Evolutionary conservation across 169 alveolate genomes (phyloP), one percentile per base, ranked within the genome.

Genomic region (Toxoplasma gondii): DNA sequence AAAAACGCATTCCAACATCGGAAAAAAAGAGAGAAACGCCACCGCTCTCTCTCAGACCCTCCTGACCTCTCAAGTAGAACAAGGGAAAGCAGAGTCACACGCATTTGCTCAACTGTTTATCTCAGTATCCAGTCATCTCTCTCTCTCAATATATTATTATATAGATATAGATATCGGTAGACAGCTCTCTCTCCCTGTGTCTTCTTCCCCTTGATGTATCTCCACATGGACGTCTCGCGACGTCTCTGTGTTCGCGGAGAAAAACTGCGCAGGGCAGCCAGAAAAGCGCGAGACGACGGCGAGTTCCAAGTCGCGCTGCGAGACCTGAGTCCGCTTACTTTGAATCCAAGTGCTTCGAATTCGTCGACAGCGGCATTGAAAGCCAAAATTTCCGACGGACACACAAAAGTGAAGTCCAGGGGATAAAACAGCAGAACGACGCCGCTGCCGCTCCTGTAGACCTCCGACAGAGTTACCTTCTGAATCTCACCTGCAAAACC

Each of bases 331-430:
- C 7, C 54, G 1, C 92, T 88, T 43, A 88, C 92, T 9, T 64
- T 44, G 53, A 64, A 88, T 7, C 54, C 39, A 10, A 36, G 31
- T 95, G 97, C 98, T 92, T 98, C 98, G 97, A 99, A 99, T 78
- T 98, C 98, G 39, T 98, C 98, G 36, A 98, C 96, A 31, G 99
- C 98, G 82, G 98, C 98, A 95, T 98, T 97, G 97, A 98, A 99
- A 64, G 99, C 99, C 92, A 98, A 96, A 43, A 99, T 99, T 78
- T 93, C 99, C 53, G 99, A 98, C 54, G 99, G 99, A 96, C 99
- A 99, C 31, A 99, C 99, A 93, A 99, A 99, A 58, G 99, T 99
- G 96, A 99, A 99, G 97, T 99, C 99, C 91, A 99, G 96, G 41
- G 99, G 99, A 96, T 99, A 99, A 97, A 99, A 99, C 98, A 99